These are phyloP conservation scores for Juncus inflexus DNA, from an alignment of 176 grass and related monocot species.

Conservation along the genomic window DNA sequence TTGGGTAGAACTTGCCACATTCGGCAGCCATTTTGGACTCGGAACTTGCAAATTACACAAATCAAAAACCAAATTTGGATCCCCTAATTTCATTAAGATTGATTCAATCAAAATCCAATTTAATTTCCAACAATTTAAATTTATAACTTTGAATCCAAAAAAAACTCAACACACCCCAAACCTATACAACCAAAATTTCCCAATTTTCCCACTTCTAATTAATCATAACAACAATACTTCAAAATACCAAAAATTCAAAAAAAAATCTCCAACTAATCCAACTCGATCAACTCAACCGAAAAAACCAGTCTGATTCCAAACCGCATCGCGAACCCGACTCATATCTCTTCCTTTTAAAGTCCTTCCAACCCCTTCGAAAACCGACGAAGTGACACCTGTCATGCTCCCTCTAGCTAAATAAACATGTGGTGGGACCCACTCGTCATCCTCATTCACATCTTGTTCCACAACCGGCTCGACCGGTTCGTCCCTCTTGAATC, in stretches of 20 bases:
- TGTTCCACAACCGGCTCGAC: conserved; percentile 11
- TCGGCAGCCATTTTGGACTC: conserved; percentile 20
- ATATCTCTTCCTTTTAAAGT: conserved; percentile 91
- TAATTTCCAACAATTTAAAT: conserved; percentile 25
- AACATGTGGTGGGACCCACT: conserved; percentile 69
- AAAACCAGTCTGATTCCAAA: conserved; percentile 91
- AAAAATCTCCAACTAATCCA: conserved; percentile 1
- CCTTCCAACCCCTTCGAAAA: conserved; percentile 76
- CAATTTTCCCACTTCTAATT: conserved; percentile 15
- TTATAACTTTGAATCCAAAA: neutral
- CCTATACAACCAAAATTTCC: conserved; percentile 23
- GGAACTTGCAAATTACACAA: conserved; percentile 2
- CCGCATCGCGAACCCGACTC: conserved; percentile 80
- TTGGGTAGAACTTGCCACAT: conserved; percentile 14
- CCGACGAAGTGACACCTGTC: conserved; percentile 42
- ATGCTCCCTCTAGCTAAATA: conserved; percentile 59
- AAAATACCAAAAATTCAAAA: conserved; percentile 1
- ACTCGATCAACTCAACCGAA: conserved; percentile 37
- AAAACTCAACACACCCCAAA: conserved; percentile 6
- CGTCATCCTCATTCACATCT: conserved; percentile 11
- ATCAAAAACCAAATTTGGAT: conserved; percentile 14
- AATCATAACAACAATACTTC: conserved; percentile 5
- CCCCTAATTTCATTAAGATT: conserved; percentile 5
- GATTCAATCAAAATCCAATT: conserved; percentile 14
- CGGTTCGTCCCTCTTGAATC: conserved; percentile 16